Evolutionary conservation across 2,329 filamentous ascomycete species (phyloP), one percentile per base, ranked within the genome.

Genomic region (Xylariaceae sp.): DNA sequence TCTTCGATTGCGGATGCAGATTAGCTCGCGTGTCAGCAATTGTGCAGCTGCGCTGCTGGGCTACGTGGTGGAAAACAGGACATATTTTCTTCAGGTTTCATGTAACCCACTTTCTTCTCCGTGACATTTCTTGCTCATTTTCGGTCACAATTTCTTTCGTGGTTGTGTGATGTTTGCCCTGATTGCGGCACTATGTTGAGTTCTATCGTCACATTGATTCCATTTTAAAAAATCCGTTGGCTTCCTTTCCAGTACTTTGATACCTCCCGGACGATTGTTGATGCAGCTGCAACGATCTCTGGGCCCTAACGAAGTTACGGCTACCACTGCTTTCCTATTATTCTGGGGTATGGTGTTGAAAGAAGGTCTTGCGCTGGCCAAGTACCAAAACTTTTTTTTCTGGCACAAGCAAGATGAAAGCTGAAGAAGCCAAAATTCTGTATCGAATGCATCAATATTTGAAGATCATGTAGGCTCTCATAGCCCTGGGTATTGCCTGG

Each of bases 181-280:
- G 57, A 55, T 58, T 36, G 46, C 52, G 56, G 32, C 55, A 53
- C 39, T 43, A 47, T 53, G 46, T 55, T 53, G 57, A 58, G 50
- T 58, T 50, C 50, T 54, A 63, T 53, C 51, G 52, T 58, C 58
- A 50, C 52, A 58, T 62, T 60, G 58, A 57, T 63, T 63, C 55
- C 55, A 57, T 60, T 61, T 48, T 51, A 57, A 65, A n/a, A 65
- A 68, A 65, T 63, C 64, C 66, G 59, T 59, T 64, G 65, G 62
- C 61, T 63, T 68, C 61, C 61, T 64, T 67, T 48, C 40, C 57
- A 62, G 60, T 50, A 57, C 60, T 64, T 65, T 66, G 68, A 70
- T 70, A 70, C 68, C 68, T 69, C 64, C 42, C 55, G 56, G 61
- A 65, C 66, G 64, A 67, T 66, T 62, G 53, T 64, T 66, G 64